Base-by-base conservation (phyloP, 306 rosid species). In the Rosa rugosa region DNA sequence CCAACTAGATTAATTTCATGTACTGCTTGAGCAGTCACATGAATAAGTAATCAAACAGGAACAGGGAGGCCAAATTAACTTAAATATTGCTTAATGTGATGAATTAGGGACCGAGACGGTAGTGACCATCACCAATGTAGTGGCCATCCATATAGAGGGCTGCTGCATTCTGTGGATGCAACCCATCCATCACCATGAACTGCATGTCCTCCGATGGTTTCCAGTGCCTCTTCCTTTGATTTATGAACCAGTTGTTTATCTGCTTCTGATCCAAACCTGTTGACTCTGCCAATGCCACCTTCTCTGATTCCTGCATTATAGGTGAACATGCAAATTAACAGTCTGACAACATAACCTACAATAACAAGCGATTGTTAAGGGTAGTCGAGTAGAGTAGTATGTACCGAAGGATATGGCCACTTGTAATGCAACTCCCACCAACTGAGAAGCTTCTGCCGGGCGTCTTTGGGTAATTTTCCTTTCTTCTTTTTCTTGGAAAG, bases 351-450 rank as follows among this genome's bases (percentile, higher is more conserved):
- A 22, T 23, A 69, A 16, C 65, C 10, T 36, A 31, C 20, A 63
- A 59, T 22, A 11, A 14, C 42, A 63, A 13, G 42, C 14, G 4
- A 31, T 34, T 23, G 34, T 59, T 64, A 64, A 31, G 44, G 9
- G 11, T 34, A 34, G n/a, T 64, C 22, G 22, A 66, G 14, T 38
- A 31, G n/a, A n/a, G n/a, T 31, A 66, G 27, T 5, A 45, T 82
- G 44, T 88, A 95, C 99, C 71, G 98, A 96, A 79, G 99, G 99
- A 77, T 96, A 96, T 4, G 99, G 99, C 99, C 99, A 96, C 82
- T 93, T 96, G 87, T 93, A 96, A 82, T 96, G 99, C 11, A 93
- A 84, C 72, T 96, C 99, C 99, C 99, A 96, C 99, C 98, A 96
- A 57, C 81, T 91, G 41, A 96, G 99, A 11, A 96, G 94, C 84